These are phyloP conservation scores for Vitis vinifera DNA, from an alignment of 164 flowering plant genomes.

Conservation along the genomic window ASM3070453v1 NC_081822.1:3554001-3554500, in stretches of 20 bases:
- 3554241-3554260: slow-evolving; percentile 79
- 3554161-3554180: slow-evolving; percentile 87
- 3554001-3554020: neutral
- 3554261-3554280: slow-evolving; percentile 91
- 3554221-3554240: slow-evolving; percentile 96
- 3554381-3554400: neutral
- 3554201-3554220: slow-evolving; percentile 80
- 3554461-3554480: slow-evolving; percentile 1
- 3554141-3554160: slow-evolving; percentile 69
- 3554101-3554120: neutral
- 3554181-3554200: slow-evolving; percentile 85
- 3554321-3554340: slow-evolving; percentile 15
- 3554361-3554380: no score
- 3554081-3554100: neutral
- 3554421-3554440: neutral
- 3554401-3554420: neutral
- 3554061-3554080: no score
- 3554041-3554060: neutral
- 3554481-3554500: slow-evolving; percentile 55
- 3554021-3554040: neutral
- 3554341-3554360: neutral
- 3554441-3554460: neutral
- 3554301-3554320: slow-evolving; percentile 60
- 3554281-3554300: slow-evolving; percentile 87
- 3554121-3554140: slow-evolving; percentile 17